Conservation (phyloP, 2,329 filamentous ascomycete species). For the Fusarium xylarioides region DNA sequence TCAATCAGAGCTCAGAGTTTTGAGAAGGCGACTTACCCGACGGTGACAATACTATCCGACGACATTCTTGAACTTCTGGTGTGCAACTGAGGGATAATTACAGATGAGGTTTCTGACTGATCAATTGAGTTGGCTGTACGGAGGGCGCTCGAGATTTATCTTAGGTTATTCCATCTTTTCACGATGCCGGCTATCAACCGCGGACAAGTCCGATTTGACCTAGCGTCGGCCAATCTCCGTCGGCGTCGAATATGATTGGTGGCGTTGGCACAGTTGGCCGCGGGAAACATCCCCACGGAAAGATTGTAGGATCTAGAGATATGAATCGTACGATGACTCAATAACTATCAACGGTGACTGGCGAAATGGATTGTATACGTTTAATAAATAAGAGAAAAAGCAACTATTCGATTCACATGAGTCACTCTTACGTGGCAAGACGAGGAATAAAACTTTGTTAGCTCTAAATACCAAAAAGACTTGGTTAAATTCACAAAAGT, state of each 20-base stretch:
- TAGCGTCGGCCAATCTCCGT: not conserved
- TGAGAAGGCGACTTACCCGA: not conserved
- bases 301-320: not conserved
- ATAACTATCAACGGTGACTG: not conserved
- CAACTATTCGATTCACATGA: fast-evolving
- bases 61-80: not conserved
- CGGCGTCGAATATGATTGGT: constrained; percentile 3
- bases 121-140: too few species aligned
- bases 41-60: not conserved
- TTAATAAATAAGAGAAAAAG: not conserved
- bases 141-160: not conserved
- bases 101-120: fast-evolving
- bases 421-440: not conserved
- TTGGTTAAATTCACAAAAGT: too few species aligned
- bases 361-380: not conserved
- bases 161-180: not conserved
- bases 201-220: not conserved
- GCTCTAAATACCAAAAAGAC: fast-evolving
- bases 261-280: not conserved
- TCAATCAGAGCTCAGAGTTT: not conserved
- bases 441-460: not conserved
- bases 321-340: not conserved
- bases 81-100: fast-evolving
- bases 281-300: not conserved
- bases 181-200: not conserved